Evolutionary conservation across 805 yeast species (phyloP), one percentile per base, ranked within the genome.

Genomic region (Metschnikowia koreensis): DNA sequence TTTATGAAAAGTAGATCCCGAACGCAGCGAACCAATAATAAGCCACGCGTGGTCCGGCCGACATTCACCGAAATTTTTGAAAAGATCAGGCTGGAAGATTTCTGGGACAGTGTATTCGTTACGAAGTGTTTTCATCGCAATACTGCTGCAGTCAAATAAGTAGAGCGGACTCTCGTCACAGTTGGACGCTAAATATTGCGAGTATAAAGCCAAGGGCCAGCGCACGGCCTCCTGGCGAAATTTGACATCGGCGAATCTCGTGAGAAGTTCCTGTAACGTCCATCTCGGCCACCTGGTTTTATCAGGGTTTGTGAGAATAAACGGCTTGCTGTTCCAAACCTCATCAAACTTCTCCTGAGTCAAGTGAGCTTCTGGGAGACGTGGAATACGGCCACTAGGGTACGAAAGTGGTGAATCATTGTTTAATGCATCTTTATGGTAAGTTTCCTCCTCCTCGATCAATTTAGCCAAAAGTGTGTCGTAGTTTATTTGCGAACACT

Each of bases 1-100:
- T 61, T 92, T 91, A 66, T 91, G 97, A 67, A 90, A 91, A 0
- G 96, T 87, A 0, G 96, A 88, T 0, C 97, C 97, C 7, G 90
- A 83, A 45, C 96, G 69, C 17, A 71, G 74, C 1, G 96, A 91
- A 0, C 97, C 97, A 7, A 87, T 78, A 44, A 92, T 92, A 22
- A 91, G 71, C 97, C 97, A 91, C n/a, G 93, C 80, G 65, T 87
- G 86, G 66, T 91, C 97, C 1, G 97, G 97, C 46, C 97, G 74
- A 59, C 87, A 84, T 13, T 69, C 67, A 13, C 69, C 73, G 51
- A 86, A 79, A n/a, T 82, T 65, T 26, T 74, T 76, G 67, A 89
- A 89, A 43, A 79, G 75, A 65, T 89, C 96, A 15, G 74, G 60
- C 41, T 76, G 70, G 60, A 87, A 86, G 0, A 80, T 70, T 1